A percentile compares a stretch with the other conserved stretches of the same genome.
These are phyloP conservation scores for Hirschfeldia incana DNA, from an alignment of 345 rosid genomes.

Conservation along the genomic window DNA sequence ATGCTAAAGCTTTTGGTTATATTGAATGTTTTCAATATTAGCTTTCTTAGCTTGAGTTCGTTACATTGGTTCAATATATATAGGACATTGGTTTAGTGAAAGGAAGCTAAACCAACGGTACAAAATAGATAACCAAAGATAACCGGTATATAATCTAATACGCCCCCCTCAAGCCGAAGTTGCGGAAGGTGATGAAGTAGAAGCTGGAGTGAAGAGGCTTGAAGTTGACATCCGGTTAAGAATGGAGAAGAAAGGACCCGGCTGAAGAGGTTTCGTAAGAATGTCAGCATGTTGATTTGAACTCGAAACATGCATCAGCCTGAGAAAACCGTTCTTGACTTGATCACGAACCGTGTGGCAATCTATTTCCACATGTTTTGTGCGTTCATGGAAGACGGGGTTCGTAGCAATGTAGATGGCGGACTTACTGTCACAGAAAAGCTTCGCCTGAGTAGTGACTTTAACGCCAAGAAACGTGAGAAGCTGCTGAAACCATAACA, in stretches of 20 bases:
- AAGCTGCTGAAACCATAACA: not conserved
- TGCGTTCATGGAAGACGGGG: not conserved
- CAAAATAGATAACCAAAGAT: not conserved
- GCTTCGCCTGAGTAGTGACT: not conserved
- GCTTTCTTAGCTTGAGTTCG: no score
- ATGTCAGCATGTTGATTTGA: not conserved
- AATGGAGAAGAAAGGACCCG: no score
- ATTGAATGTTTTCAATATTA: no score
- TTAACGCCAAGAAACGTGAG: not conserved
- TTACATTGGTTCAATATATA: not conserved
- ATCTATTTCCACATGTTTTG: not conserved
- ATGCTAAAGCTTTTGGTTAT: not conserved
- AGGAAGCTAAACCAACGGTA: not conserved
- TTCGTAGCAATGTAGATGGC: not conserved
- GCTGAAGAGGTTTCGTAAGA: not conserved
- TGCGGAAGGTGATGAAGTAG: not conserved
- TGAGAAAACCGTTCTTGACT: not conserved
- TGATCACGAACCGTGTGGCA: not conserved
- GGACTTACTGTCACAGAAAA: not conserved
- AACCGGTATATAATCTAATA: no score
- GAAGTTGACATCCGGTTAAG: no score
- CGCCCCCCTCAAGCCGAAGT: not conserved
- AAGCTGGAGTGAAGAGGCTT: not conserved
- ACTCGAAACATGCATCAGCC: not conserved
- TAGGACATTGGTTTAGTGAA: no score